A percentile compares a stretch with the other conserved stretches of the same genome.
These are phyloP conservation scores for Psilocybe mexicana DNA, from an alignment of 1,284 basidiomycete genomes.

Conservation along the genomic window DNA sequence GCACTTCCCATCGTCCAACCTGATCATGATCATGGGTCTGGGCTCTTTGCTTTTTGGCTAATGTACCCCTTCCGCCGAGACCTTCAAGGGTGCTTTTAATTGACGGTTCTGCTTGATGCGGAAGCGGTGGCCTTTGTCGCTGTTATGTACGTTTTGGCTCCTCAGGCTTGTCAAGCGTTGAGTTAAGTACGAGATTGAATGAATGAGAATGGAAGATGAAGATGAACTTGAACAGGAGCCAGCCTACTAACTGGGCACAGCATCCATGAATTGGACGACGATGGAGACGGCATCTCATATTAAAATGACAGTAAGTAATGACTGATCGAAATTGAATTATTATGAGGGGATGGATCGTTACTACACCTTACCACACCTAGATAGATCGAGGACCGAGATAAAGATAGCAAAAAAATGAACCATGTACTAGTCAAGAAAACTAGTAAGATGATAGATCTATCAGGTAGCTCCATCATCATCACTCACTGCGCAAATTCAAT, in stretches of 20 bases:
- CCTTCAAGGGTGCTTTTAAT: neutral
- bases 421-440: neutral
- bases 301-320: neutral
- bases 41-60: too few relatives aligned
- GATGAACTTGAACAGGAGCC: neutral
- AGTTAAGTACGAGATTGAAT: constrained; percentile 8
- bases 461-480: neutral
- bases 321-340: neutral
- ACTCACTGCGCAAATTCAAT: neutral
- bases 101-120: constrained; percentile 13
- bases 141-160: neutral
- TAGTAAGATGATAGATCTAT: too few relatives aligned
- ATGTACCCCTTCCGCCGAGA: neutral
- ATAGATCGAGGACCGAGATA: neutral
- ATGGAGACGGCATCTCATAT: neutral
- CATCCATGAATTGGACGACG: constrained; percentile 3
- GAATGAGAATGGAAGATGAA: constrained; percentile 5
- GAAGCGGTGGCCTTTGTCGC: constrained; percentile 14
- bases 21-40: too few relatives aligned
- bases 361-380: too few relatives aligned
- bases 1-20: too few relatives aligned
- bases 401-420: neutral
- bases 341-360: neutral
- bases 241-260: neutral
- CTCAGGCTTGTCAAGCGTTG: neutral